Base-by-base conservation (phyloP, 306 rosid species). In the Sicyos edulis region DNA sequence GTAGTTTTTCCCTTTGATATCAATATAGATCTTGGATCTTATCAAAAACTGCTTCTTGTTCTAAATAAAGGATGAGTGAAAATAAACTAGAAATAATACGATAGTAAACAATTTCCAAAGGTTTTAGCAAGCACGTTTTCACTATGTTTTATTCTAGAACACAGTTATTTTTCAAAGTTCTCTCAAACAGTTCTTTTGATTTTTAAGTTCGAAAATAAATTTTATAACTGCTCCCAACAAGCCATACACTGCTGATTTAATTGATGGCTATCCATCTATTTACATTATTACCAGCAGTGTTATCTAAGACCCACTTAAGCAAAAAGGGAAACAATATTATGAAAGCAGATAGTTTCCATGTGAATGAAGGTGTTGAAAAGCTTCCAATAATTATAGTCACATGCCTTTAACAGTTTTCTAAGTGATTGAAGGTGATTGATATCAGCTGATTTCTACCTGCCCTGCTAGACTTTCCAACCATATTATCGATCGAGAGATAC, bases 291-390 rank as follows among this genome's bases (percentile, higher is more conserved):
- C 10, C 44, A 64, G 44, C 11, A 34, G 54, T 50, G 34, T 32
- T n/a, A 64, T 52, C 53, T 20, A 74, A 16, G 44, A 62, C 21
- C 72, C 78, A 52, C 50, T 40, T 29, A 42, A 50, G 24, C 49
- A 62, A 49, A 34, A 34, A 62, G 22, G 22, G 22, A 62, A 32
- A 47, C 49, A 62, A 34, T 7, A 32, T 61, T n/a, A 37, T 37
- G 24, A 37, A 22, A 34, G 15, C 7, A 62, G 50, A 62, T 34
- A 16, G 69, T 62, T 37, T 62, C 15, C 69, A 62, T 62, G 69
- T 62, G 69, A 62, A n/a, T 37, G 22, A 62, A 37, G 5, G 15
- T 9, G 69, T 37, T 62, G 69, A 62, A 62, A 37, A n/a, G 69
- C 50, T 1, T 62, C 5, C 15, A 60, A 19, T 29, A 29, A 60